Evolutionary conservation across 345 rosid genomes (phyloP).

Genomic region (Ailanthus altissimus): DNA sequence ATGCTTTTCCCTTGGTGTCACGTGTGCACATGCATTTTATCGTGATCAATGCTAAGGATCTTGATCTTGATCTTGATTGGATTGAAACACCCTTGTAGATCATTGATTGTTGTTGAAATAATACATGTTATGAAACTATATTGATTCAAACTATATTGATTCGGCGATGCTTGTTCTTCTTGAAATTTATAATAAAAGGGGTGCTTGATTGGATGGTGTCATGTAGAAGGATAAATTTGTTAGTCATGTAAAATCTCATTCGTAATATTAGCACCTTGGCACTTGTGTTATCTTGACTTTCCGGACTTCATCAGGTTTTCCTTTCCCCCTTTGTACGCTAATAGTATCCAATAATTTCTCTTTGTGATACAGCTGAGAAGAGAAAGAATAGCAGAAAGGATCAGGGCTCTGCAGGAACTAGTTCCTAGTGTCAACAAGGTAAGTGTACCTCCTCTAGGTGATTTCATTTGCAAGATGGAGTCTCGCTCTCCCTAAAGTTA

Average conservation of each 20-base stretch:
- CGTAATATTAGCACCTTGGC: background rate
- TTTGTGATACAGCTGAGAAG: conserved; percentile 74
- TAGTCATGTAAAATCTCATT: background rate
- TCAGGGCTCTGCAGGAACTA: conserved; percentile 94
- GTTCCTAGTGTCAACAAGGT: conserved; percentile 99
- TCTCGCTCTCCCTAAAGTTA: background rate
- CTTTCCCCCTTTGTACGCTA: conserved; percentile 15
- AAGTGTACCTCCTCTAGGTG: conserved; percentile 20
- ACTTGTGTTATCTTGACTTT: conserved; percentile 9
- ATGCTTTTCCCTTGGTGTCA: too few species aligned
- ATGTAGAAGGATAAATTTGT: background rate
- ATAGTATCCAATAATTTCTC: conserved; percentile 10
- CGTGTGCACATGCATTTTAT: background rate
- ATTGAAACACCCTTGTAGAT: background rate
- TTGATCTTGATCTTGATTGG: background rate
- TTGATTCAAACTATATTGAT: background rate
- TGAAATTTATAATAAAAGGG: background rate
- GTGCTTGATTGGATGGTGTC: background rate
- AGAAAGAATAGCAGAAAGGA: conserved; percentile 97
- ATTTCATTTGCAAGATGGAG: conserved; percentile 4
- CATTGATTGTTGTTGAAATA: background rate
- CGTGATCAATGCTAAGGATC: background rate
- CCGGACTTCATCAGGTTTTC: background rate
- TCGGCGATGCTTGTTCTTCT: background rate
- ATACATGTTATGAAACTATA: background rate